Evolutionary conservation across 768 basidiomycete species (phyloP), one percentile per base, ranked within the genome.

Genomic region (Russula sp.): DNA sequence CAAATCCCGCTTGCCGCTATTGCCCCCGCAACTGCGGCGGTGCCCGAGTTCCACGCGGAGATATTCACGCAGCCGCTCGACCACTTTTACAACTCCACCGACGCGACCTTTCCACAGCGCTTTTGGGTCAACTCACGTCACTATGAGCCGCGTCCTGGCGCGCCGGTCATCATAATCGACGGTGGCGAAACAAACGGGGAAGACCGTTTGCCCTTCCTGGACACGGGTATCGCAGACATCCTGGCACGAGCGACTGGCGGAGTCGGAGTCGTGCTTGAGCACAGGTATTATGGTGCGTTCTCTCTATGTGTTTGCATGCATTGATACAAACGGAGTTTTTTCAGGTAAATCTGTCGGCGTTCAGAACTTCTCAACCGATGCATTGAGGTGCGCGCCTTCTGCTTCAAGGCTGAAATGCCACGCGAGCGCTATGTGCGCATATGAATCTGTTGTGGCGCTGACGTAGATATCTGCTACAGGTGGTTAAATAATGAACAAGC

Each of bases 111-210:
- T 76, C 76, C 81, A 57, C 94, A 98, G 72, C 83, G 96, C 22
- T 99, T 93, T 75, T 99, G 96, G 96, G 80, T 95, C 42, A 94
- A 88, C 71, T 83, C 84, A 22, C 82, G 90, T 38, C 86, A 92
- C 73, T 98, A 95, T 74, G 78, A 83, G 60, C 79, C 85, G 0
- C 81, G 86, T 7, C 75, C 80, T 2, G 85, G 86, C 50, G 90
- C 86, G 2, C 96, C 95, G 0, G 92, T 98, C 24, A 88, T 93
- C 69, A 84, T 98, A 2, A 76, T 98, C 24, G 96, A 98, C 74
- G 93, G 92, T 0, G 96, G 96, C 18, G 96, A 98, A 76, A 96
- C 93, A 4, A 88, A 84, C 66, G 96, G 93, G 22, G 85, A 84
- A 74, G 83, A 89, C 46, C 69, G 85, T 49, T 61, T 80, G 50